Conservation (phyloP, 768 basidiomycete genomes). For the Leccinum broughii region DNA sequence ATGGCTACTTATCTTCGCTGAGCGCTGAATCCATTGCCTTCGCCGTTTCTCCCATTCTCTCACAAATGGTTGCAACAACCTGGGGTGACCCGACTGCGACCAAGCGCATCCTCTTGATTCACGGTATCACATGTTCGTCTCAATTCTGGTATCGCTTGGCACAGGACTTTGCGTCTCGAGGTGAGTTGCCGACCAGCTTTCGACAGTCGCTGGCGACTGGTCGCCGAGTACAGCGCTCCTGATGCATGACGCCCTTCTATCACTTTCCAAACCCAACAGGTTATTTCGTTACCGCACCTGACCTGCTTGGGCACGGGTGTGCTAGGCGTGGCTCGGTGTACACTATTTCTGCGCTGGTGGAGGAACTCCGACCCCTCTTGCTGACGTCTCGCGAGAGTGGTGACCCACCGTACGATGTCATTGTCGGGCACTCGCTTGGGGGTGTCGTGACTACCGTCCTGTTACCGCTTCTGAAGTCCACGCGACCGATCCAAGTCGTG, state of each 20-base stretch:
- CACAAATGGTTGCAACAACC: background rate
- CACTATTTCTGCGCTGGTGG: slow-evolving; percentile 13
- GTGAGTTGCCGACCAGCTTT: slow-evolving; percentile 1
- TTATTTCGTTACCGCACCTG: slow-evolving; percentile 27
- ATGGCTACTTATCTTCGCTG: too few relatives aligned
- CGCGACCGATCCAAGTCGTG: too few relatives aligned
- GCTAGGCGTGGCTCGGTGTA: slow-evolving; percentile 14
- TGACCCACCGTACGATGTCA: too few relatives aligned
- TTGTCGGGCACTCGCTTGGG: too few relatives aligned
- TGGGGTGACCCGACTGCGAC: slow-evolving; percentile 22
- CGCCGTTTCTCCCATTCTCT: background rate
- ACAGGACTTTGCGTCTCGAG: slow-evolving; percentile 17
- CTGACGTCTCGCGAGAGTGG: too few relatives aligned
- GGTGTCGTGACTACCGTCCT: too few relatives aligned
- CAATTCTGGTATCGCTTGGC: slow-evolving; percentile 18
- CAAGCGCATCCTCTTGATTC: slow-evolving; percentile 23
- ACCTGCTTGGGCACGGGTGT: slow-evolving; percentile 24
- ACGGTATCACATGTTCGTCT: slow-evolving; percentile 20
- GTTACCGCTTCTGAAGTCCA: too few relatives aligned
- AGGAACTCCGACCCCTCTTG: background rate
- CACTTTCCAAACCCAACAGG: slow-evolving; percentile 9
- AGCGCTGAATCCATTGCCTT: background rate
- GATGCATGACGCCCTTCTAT: background rate
- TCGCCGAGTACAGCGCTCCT: background rate
- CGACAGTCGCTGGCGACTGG: background rate